Percentiles rank a stretch among this genome's conserved stretches.
phyloP scores from a whole-genome alignment of 139 green algal species.

The Micromonas pusilla region DNA sequence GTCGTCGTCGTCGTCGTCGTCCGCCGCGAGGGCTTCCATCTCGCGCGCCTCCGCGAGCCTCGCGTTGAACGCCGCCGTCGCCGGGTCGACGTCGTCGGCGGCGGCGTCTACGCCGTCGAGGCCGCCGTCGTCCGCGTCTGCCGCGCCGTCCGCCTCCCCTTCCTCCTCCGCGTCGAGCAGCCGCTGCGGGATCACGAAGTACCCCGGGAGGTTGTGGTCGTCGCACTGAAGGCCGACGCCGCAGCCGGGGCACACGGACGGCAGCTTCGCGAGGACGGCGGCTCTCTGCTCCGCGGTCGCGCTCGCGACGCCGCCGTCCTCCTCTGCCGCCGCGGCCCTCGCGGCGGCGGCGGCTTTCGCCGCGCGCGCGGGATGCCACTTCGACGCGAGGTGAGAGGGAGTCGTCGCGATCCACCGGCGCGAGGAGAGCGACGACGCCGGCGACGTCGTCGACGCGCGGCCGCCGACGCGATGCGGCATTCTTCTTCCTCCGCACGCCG shows the following conservation, averaged over 20 bases:
- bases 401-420: too few species aligned
- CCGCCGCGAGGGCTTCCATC: constrained; percentile 8
- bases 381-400: too few species aligned
- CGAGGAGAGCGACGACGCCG: too few species aligned
- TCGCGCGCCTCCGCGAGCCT: background rate
- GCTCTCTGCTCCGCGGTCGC: background rate
- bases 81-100: background rate
- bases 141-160: background rate
- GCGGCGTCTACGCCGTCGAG: background rate
- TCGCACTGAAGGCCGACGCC: constrained; percentile 40
- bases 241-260: constrained; percentile 38
- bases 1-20: background rate
- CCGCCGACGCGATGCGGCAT: background rate
- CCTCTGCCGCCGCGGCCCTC: background rate
- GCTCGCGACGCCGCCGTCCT: too few species aligned
- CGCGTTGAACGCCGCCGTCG: constrained; percentile 1
- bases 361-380: too few species aligned
- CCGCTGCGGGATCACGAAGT: constrained; percentile 20
- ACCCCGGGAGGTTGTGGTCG: constrained; percentile 37
- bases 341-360: too few species aligned
- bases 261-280: background rate
- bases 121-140: background rate
- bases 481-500: constrained; percentile 3
- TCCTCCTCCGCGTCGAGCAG: constrained; percentile 10
- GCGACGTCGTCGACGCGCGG: too few species aligned